These are phyloP conservation scores for Cyberlindnera nakhonratchasimensis DNA, from an alignment of 805 yeast species.

Conservation along the genomic window DNA sequence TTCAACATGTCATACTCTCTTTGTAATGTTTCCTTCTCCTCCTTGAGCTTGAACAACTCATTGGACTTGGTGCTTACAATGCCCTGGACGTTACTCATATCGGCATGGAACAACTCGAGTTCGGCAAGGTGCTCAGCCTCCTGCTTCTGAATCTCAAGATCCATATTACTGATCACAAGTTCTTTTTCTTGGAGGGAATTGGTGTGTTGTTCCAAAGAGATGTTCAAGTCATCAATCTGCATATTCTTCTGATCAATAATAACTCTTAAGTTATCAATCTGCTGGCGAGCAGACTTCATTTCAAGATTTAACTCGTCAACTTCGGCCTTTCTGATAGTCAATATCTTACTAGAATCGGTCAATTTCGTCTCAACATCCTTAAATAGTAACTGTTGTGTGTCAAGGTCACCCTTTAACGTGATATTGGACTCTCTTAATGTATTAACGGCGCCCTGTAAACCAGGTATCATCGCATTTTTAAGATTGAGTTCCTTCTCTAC, in stretches of 20 bases:
- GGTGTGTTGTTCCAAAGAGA: slow-evolving; percentile 11
- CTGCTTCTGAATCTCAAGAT: slow-evolving; percentile 30
- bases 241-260: slow-evolving; percentile 10
- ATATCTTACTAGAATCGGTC: slow-evolving; percentile 17
- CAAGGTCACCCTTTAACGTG: background rate
- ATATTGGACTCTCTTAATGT: slow-evolving; percentile 9
- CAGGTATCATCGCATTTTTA: slow-evolving; percentile 11
- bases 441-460: slow-evolving; percentile 14
- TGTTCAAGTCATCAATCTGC: slow-evolving; percentile 12
- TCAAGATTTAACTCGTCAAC: slow-evolving; percentile 27
- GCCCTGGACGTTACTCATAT: slow-evolving; percentile 32
- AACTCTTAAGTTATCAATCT: slow-evolving; percentile 4
- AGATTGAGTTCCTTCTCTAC: slow-evolving; percentile 9
- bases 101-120: slow-evolving; percentile 34
- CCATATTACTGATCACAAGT: slow-evolving; percentile 27
- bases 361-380: slow-evolving; percentile 2
- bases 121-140: slow-evolving; percentile 38
- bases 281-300: slow-evolving; percentile 8
- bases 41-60: slow-evolving; percentile 26
- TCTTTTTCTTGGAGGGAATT: slow-evolving; percentile 21
- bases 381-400: background rate
- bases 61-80: slow-evolving; percentile 30
- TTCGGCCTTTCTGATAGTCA: slow-evolving; percentile 28
- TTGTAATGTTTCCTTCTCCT: slow-evolving; percentile 26
- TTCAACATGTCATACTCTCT: slow-evolving; percentile 26